Percentiles rank a stretch among this genome's conserved stretches.
Evolutionary conservation across 495 filamentous ascomycete genomes (phyloP).

Genomic region (Talaromyces adpressus): DNA sequence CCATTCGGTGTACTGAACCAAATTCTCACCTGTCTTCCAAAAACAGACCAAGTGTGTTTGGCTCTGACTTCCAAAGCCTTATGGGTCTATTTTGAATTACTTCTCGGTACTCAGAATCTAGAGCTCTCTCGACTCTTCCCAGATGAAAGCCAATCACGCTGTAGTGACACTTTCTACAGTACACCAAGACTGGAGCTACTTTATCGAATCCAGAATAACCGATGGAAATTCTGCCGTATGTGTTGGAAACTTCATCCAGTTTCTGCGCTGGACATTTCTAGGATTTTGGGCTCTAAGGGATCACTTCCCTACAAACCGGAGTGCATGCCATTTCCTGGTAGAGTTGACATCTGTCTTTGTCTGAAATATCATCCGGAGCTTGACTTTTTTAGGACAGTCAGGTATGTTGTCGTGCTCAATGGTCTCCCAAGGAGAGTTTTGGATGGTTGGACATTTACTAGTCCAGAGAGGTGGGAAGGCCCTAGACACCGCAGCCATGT

Average conservation of each 20-base stretch:
- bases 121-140: neutral
- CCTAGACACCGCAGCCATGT: neutral
- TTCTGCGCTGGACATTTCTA: neutral
- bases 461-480: neutral
- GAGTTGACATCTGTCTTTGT: neutral
- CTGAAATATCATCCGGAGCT: neutral
- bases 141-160: neutral
- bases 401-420: neutral
- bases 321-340: neutral
- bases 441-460: neutral
- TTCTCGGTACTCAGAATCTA: neutral
- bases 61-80: neutral
- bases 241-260: neutral
- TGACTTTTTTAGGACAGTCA: neutral
- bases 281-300: neutral
- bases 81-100: neutral
- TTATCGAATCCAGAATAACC: neutral
- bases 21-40: neutral
- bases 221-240: neutral
- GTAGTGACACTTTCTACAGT: neutral
- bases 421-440: neutral
- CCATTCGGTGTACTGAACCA: neutral
- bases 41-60: neutral
- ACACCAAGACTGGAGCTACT: neutral
- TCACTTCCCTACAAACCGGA: neutral